A percentile compares a stretch with the other conserved stretches of the same genome.
These are phyloP conservation scores for Dothidotthia symphoricarpi DNA, from an alignment of 2,329 filamentous ascomycete species.

Conservation along the genomic window DNA sequence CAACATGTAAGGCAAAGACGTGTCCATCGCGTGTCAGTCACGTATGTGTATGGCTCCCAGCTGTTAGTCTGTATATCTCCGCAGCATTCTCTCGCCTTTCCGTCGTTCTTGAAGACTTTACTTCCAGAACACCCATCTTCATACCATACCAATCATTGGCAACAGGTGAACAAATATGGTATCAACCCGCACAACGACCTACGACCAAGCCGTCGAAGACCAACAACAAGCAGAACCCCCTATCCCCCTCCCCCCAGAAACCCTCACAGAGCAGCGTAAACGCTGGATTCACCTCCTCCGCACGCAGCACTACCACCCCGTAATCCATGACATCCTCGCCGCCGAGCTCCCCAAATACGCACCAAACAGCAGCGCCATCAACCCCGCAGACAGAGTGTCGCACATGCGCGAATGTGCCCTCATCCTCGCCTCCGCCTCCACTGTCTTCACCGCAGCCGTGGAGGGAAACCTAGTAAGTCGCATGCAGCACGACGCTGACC, in stretches of 20 bases:
- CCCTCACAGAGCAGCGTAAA: slow-evolving; percentile 10
- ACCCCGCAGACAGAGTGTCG: slow-evolving; percentile 8
- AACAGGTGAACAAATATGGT: too few species aligned
- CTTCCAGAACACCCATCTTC: too few species aligned
- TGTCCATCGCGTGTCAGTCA: too few species aligned
- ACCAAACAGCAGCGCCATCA: slow-evolving; percentile 11
- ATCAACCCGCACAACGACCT: too few species aligned
- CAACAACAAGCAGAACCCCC: too few species aligned
- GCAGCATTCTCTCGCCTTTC: too few species aligned
- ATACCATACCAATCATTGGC: too few species aligned
- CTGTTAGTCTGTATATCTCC: too few species aligned
- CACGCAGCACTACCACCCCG: slow-evolving; percentile 16
- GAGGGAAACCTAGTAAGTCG: slow-evolving; percentile 21
- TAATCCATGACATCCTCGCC: slow-evolving; percentile 25
- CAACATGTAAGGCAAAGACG: too few species aligned
- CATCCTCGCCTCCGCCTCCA: slow-evolving; percentile 29
- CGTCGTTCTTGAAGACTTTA: too few species aligned
- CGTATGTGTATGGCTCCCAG: too few species aligned
- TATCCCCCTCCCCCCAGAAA: slow-evolving; percentile 7
- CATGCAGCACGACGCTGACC: slow-evolving; percentile 8
- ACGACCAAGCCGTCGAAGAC: too few species aligned
- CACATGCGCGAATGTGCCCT: slow-evolving; percentile 26
- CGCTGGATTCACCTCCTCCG: slow-evolving; percentile 20
- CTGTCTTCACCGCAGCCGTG: slow-evolving; percentile 24
- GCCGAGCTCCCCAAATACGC: slow-evolving; percentile 27